A percentile compares a stretch with the other conserved stretches of the same genome.
Conservation (phyloP, 495 filamentous ascomycete genomes). For the Sordaria brevicollis region DNA sequence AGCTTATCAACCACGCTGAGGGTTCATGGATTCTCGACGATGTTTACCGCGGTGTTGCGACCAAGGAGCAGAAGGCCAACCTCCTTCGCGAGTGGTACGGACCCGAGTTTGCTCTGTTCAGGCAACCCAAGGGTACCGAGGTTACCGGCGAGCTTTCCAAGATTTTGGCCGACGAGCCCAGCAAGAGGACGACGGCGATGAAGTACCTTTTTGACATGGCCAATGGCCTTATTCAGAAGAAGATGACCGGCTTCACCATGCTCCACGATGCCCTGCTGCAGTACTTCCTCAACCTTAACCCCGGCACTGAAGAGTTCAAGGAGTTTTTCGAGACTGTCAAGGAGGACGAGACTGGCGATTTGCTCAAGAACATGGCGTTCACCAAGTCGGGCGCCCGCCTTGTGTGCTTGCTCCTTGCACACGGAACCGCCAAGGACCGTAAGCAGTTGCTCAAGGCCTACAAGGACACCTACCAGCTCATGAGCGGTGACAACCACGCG, state of each 20-base stretch:
- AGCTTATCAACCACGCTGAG: constrained; percentile 90
- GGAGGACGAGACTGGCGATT: constrained; percentile 77
- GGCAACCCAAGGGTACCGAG: constrained; percentile 40
- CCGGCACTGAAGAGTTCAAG: constrained; percentile 64
- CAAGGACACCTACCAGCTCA: constrained; percentile 72
- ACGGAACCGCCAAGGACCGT: constrained; percentile 84
- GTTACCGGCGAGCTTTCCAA: constrained; percentile 47
- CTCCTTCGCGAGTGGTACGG: constrained; percentile 96
- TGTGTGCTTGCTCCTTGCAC: constrained; percentile 68
- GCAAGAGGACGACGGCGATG: constrained; percentile 81
- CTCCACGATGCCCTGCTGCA: constrained; percentile 97
- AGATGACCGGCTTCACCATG: constrained; percentile 89
- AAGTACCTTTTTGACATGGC: constrained; percentile 72
- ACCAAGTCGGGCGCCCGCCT: constrained; percentile 78
- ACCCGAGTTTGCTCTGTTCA: constrained; percentile 80
- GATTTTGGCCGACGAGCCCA: constrained; percentile 65
- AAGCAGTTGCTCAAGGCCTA: constrained; percentile 77
- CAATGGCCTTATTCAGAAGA: constrained; percentile 88
- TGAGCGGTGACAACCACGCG: constrained; percentile 68
- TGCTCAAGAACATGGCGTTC: constrained; percentile 91
- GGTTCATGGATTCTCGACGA: constrained; percentile 97
- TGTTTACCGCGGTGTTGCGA: constrained; percentile 79
- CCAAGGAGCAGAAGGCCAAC: constrained; percentile 63
- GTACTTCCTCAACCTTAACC: constrained; percentile 73
- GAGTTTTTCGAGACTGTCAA: constrained; percentile 88